Base-by-base conservation (phyloP, 352 stramenopile species). In the Thalassiosira mediterranea region DNA sequence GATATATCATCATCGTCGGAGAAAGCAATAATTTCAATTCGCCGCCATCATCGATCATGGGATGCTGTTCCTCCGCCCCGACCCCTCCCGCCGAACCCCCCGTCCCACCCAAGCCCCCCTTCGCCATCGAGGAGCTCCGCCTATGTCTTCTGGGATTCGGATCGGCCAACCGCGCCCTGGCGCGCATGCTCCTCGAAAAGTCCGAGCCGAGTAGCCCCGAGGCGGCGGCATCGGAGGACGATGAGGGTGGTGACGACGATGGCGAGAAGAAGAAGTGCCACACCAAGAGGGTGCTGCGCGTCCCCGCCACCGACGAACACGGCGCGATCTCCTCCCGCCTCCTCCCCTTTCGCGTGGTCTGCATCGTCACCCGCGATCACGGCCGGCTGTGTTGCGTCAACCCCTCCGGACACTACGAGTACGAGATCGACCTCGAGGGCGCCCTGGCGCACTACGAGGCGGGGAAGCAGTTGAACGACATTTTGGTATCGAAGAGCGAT, bases 111-210 rank as follows among this genome's bases (percentile, higher is more conserved):
- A 15, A 44, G 8, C 8, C 37, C 37, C 37, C 37, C 37, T 44
- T 44, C 15, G 37, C 37, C 8, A 53, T 53, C 5, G 44, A 53
- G 13, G 68, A 77, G 52, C 49, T 77, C 1, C 47, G 68, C 47
- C 28, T 77, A 2, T 31, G 21, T 46, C 42, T 79, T 25, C 53
- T 79, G n/a, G 70, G 70, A 23, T 79, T 79, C 47, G 61, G 70
- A 26, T 73, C 60, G 0, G 70, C 54, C 61, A 79, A 73, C 34
- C 54, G 52, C 0, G n/a, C 60, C 10, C 15, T 79, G 15, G 61
- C 54, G 29, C 60, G 49, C 32, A 73, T 79, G 70, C 34, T 79
- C 4, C 31, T 72, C 7, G 47, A 73, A 2, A 79, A 73, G 40
- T 79, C 70, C 17, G 70, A 69, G 34, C 17, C 15, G 53, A 13